Conservation (phyloP, 2,329 filamentous ascomycete species). For the Trichoderma atroviride region DNA sequence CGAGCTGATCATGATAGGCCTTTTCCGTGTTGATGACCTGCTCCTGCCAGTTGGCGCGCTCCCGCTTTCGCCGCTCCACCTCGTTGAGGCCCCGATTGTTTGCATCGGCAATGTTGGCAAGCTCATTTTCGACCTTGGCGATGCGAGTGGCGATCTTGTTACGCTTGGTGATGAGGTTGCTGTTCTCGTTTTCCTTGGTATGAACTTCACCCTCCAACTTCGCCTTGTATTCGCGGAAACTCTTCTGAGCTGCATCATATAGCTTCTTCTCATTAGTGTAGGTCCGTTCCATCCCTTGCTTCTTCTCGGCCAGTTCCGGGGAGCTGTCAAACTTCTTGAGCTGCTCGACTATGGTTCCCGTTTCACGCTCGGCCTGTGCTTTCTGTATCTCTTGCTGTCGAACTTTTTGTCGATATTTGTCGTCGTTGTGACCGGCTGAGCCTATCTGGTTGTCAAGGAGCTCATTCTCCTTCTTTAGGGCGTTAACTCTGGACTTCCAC, state of each 20-base stretch:
- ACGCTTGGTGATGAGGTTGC: slow-evolving; percentile 65
- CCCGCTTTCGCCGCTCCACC: slow-evolving; percentile 61
- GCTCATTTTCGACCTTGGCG: slow-evolving; percentile 71
- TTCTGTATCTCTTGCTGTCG: slow-evolving; percentile 75
- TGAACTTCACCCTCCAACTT: slow-evolving; percentile 65
- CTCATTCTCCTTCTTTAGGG: slow-evolving; percentile 74
- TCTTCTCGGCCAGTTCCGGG: slow-evolving; percentile 63
- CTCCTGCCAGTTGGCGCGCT: slow-evolving; percentile 51
- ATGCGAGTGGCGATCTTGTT: slow-evolving; percentile 74
- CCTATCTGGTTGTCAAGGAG: slow-evolving; percentile 66
- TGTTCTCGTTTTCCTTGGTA: slow-evolving; percentile 65
- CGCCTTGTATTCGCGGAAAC: slow-evolving; percentile 61
- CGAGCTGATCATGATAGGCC: slow-evolving; percentile 49
- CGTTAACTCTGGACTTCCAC: slow-evolving; percentile 69
- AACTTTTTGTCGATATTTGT: slow-evolving; percentile 74
- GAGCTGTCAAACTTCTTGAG: slow-evolving; percentile 67
- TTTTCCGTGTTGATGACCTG: slow-evolving; percentile 51
- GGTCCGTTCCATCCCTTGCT: slow-evolving; percentile 56
- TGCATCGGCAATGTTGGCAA: slow-evolving; percentile 69
- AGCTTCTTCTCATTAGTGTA: slow-evolving; percentile 60
- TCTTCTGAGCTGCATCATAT: slow-evolving; percentile 59
- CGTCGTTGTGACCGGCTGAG: slow-evolving; percentile 72
- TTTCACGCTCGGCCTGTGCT: slow-evolving; percentile 63
- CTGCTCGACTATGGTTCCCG: slow-evolving; percentile 55
- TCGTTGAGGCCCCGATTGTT: slow-evolving; percentile 67